Conservation (phyloP, 2,329 filamentous ascomycete genomes). For the Phialophora expanda region DNA sequence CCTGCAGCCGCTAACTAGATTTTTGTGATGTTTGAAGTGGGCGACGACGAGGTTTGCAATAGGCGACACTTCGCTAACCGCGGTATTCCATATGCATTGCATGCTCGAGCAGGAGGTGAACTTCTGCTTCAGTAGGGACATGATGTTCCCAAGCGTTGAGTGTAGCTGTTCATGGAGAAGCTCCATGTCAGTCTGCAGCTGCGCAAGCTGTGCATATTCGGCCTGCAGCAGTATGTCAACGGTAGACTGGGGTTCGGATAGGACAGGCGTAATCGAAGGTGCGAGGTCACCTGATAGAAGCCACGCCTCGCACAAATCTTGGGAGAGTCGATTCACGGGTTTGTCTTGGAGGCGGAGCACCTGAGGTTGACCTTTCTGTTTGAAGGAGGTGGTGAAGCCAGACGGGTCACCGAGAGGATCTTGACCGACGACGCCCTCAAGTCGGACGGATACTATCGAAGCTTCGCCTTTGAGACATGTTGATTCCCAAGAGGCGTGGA, state of each 20-base stretch:
- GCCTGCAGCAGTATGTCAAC: slow-evolving; percentile 35
- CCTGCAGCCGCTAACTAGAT: slow-evolving; percentile 24
- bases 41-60: slow-evolving; percentile 41
- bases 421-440: slow-evolving; percentile 37
- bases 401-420: slow-evolving; percentile 35
- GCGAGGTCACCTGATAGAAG: slow-evolving; percentile 27
- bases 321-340: slow-evolving; percentile 36
- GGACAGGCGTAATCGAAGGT: slow-evolving; percentile 22
- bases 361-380: slow-evolving; percentile 39
- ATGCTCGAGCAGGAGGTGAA: slow-evolving; percentile 41
- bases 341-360: slow-evolving; percentile 42
- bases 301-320: slow-evolving; percentile 39
- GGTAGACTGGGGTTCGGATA: slow-evolving; percentile 1
- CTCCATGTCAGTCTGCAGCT: slow-evolving; percentile 40
- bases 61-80: slow-evolving; percentile 42
- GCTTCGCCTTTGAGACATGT: slow-evolving; percentile 42
- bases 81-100: slow-evolving; percentile 43
- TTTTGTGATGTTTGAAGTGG: slow-evolving; percentile 39
- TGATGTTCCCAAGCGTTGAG: slow-evolving; percentile 41
- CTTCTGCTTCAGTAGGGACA: slow-evolving; percentile 41
- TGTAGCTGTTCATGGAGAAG: slow-evolving; percentile 40
- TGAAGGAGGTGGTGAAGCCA: slow-evolving; percentile 46
- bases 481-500: slow-evolving; percentile 41
- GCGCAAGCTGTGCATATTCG: slow-evolving; percentile 41
- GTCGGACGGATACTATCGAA: slow-evolving; percentile 42